Evolutionary conservation across 805 yeast genomes (phyloP), one percentile per base, ranked within the genome.

Genomic region (Yamadazyma akitaensis): DNA sequence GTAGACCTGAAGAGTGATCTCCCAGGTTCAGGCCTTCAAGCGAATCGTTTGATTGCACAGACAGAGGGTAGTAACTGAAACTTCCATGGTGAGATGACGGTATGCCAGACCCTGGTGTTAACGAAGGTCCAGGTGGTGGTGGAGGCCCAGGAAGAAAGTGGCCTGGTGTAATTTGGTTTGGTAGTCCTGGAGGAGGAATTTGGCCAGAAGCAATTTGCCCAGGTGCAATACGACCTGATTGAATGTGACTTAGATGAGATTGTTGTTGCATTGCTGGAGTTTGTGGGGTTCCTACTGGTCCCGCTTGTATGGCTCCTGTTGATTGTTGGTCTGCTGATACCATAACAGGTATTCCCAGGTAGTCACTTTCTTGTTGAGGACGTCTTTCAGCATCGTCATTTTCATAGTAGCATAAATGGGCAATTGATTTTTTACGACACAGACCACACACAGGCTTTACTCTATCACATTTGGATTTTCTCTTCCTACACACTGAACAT

Each of bases 381-480:
- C 35, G 24, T 30, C 41, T 40, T 8, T 32, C 44, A 19, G 51
- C 40, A 17, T 61, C 48, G 3, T 50, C 54, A 24, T 31, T 50
- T 48, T 69, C 75, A 50, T 65, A 72, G 44, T 43, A 63, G 50
- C 77, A 72, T 14, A 70, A 51, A 49, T 72, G 77, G 21, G 75
- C 73, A 31, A 72, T 66, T 41, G 72, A 68, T 52, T 70, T 72
- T 60, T 66, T 64, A 44, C 59, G 59, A 53, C 77, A 72, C 16
- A 69, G 53, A 13, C 77, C 76, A 54, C 77, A 72, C 8, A 70
- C 63, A 9, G 77, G 76, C 46, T 63, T 62, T 9, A 61, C 65
- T 35, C 75, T 54, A 55, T 72, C 77, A 59, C 77, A 72, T 48
- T 63, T 65, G 40, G 70, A 62, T 54, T 72, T 72, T 35, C 76